Conservation (phyloP, 495 filamentous ascomycete species). For the Pyronema omphalodes region DNA sequence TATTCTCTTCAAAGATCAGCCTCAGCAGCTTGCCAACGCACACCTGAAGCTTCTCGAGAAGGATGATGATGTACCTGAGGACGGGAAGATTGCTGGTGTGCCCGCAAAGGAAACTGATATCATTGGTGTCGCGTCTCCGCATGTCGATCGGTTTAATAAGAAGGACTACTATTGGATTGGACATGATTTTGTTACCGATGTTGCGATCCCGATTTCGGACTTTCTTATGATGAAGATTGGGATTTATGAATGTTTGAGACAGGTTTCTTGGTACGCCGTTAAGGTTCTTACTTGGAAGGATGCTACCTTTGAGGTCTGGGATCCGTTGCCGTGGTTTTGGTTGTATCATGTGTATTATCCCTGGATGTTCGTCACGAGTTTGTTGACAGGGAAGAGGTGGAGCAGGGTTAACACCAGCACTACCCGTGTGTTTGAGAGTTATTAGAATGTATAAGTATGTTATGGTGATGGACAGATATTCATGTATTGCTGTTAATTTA, state of each 20-base stretch:
- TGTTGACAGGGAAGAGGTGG: slow-evolving; percentile 32
- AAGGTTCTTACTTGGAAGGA: slow-evolving; percentile 36
- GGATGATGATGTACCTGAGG: background rate
- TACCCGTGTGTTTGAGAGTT: slow-evolving; percentile 33
- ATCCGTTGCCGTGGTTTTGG: slow-evolving; percentile 39
- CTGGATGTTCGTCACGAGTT: slow-evolving; percentile 27
- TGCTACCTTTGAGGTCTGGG: slow-evolving; percentile 39
- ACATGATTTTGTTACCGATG: slow-evolving; percentile 36
- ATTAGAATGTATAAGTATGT: background rate
- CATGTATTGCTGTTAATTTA: no score
- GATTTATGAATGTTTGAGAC: background rate
- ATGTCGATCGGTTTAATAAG: background rate
- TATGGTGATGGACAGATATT: background rate
- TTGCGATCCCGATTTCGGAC: slow-evolving; percentile 30
- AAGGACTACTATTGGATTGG: slow-evolving; percentile 37
- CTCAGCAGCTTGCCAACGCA: slow-evolving; percentile 24
- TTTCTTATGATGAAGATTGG: slow-evolving; percentile 8
- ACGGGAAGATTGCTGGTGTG: background rate
- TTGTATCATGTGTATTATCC: slow-evolving; percentile 47
- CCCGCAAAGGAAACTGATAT: background rate
- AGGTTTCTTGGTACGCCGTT: slow-evolving; percentile 1
- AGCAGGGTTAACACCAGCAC: slow-evolving; percentile 42
- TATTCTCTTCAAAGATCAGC: slow-evolving; percentile 29
- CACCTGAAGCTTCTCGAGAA: slow-evolving; percentile 26
- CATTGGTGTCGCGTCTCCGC: background rate